Percentiles rank a stretch among this genome's conserved stretches.
Conservation (phyloP, 2,329 filamentous ascomycete genomes). For the Penicillium sp. region DNA sequence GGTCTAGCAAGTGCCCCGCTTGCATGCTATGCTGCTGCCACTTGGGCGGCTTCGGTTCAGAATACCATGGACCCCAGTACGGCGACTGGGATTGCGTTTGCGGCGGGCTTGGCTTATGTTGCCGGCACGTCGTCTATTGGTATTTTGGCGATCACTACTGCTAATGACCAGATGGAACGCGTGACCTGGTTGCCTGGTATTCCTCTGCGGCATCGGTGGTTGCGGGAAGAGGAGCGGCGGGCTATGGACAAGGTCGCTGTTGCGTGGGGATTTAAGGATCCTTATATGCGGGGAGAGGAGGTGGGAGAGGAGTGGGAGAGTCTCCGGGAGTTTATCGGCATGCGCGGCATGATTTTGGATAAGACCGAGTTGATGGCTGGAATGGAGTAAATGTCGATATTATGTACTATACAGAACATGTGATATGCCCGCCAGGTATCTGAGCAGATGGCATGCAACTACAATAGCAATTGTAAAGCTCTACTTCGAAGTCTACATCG, state of each 20-base stretch:
- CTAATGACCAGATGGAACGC: constrained; percentile 91
- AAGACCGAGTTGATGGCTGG: constrained; percentile 86
- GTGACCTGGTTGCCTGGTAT: constrained; percentile 86
- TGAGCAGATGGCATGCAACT: background rate
- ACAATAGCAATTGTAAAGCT: background rate
- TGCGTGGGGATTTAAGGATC: constrained; percentile 86
- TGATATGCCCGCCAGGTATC: background rate
- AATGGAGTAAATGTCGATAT: constrained; percentile 60
- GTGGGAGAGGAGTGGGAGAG: constrained; percentile 85
- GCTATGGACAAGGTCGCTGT: constrained; percentile 80
- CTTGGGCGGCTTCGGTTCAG: constrained; percentile 62
- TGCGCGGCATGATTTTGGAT: constrained; percentile 85
- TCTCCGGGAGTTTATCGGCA: constrained; percentile 73
- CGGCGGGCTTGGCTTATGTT: constrained; percentile 76
- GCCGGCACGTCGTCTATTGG: constrained; percentile 76
- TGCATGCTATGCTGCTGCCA: constrained; percentile 60
- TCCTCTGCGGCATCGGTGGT: constrained; percentile 73
- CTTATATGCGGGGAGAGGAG: constrained; percentile 77
- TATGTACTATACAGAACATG: constrained; percentile 10
- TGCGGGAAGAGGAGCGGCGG: constrained; percentile 82
- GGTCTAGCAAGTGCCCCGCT: constrained; percentile 37
- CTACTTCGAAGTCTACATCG: background rate
- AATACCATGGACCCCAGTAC: constrained; percentile 68
- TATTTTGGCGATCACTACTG: constrained; percentile 74
- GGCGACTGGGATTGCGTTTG: constrained; percentile 73